Percentiles rank a stretch among this genome's conserved stretches.
Evolutionary conservation across 768 basidiomycete genomes (phyloP).

Genomic region (Butyriboletus loyo): DNA sequence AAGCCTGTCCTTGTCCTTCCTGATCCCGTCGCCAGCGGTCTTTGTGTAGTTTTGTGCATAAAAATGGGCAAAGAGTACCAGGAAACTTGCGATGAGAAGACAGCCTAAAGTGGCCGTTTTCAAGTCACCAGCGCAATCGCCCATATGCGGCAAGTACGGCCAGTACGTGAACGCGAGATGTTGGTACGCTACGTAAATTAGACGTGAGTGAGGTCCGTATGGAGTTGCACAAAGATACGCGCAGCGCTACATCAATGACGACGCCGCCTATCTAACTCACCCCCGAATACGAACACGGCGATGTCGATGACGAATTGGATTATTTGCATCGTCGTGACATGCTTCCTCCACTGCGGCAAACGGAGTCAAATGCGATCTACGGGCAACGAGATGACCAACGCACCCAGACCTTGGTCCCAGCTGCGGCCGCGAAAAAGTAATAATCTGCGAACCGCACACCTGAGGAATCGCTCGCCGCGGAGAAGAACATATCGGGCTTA

Average conservation of each 20-base stretch:
- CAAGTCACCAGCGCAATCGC: conserved; percentile 25
- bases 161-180: conserved; percentile 27
- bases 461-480: neutral
- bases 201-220: neutral
- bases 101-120: conserved; percentile 14
- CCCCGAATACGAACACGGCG: conserved; percentile 16
- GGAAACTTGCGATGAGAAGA: conserved; percentile 19
- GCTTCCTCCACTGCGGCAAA: conserved; percentile 24
- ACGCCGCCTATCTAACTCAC: conserved; percentile 13
- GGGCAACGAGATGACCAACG: neutral
- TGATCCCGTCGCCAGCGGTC: neutral
- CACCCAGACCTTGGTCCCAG: conserved; percentile 35
- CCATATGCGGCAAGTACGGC: conserved; percentile 22
- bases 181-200: conserved; percentile 20
- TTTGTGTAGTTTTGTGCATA: conserved; percentile 24
- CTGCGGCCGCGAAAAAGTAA: conserved; percentile 97
- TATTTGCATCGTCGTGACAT: conserved; percentile 28
- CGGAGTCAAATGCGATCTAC: neutral
- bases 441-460: conserved; percentile 60
- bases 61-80: conserved; percentile 25
- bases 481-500: conserved; percentile 38
- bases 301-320: conserved; percentile 25
- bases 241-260: neutral
- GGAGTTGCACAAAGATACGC: neutral
- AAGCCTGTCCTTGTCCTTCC: neutral